Evolutionary conservation across 2,329 filamentous ascomycete species (phyloP).

Genomic region (Aspergillus fumigatiaffinis): DNA sequence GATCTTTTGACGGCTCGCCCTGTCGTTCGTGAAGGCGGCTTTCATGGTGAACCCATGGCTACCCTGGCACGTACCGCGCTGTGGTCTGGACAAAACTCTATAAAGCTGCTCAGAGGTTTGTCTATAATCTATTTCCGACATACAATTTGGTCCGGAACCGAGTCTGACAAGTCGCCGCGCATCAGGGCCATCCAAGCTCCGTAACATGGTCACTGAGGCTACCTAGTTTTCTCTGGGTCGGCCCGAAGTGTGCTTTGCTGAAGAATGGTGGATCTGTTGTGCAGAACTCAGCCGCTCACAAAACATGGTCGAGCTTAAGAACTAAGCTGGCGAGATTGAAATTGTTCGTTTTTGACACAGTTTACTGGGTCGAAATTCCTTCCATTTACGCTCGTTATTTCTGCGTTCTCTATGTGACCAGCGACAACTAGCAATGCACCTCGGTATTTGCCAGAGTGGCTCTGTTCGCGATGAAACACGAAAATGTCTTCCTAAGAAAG

Average conservation of each 20-base stretch:
- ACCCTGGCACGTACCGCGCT: slow-evolving; percentile 27
- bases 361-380: slow-evolving; percentile 10
- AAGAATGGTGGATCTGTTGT: slow-evolving; percentile 22
- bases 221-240: slow-evolving; percentile 22
- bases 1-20: slow-evolving; percentile 55
- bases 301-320: slow-evolving; percentile 15
- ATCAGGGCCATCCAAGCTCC: slow-evolving; percentile 44
- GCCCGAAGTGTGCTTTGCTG: slow-evolving; percentile 24
- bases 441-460: not conserved
- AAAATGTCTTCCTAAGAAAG: not conserved
- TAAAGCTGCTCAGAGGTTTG: slow-evolving; percentile 40
- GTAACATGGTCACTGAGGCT: slow-evolving; percentile 29
- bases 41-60: slow-evolving; percentile 30
- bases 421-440: not conserved
- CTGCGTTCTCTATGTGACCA: not conserved
- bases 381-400: slow-evolving; percentile 5
- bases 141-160: not conserved
- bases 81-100: slow-evolving; percentile 29
- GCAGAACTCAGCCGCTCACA: slow-evolving; percentile 9
- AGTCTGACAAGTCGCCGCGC: not conserved
- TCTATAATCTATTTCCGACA: not conserved
- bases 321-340: slow-evolving; percentile 14
- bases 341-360: slow-evolving; percentile 14
- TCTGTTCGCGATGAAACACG: not conserved
- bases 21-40: slow-evolving; percentile 33